Evolutionary conservation across 805 yeast genomes (phyloP), one percentile per base, ranked within the genome.

Genomic region (Debaryomyces prosopidis): DNA sequence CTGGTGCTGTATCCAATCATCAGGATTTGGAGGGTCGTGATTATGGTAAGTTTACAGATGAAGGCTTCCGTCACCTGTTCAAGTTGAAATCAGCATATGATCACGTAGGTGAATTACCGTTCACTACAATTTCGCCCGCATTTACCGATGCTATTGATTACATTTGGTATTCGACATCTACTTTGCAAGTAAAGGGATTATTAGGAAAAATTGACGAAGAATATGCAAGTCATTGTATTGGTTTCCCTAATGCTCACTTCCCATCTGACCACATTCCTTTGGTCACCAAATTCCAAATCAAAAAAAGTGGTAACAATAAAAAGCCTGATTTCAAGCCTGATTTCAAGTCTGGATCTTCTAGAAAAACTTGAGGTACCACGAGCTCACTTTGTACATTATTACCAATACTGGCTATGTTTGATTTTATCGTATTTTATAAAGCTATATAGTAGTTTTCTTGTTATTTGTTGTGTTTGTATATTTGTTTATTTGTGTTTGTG

Each of bases 221-320:
- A 3, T 94, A 94, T 63, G 76, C 85, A 39, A 71, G 79, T 45
- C 84, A 84, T 53, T 82, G 82, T 49, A 85, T 94, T 62, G 99
- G 98, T 6, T 83, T 94, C 66, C 99, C 99, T 16, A 89, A 89
- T 60, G 89, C 90, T 17, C 88, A 90, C 63, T 87, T 85, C 71
- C 97, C 98, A 18, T 88, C 96, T 40, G 98, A 92, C 66, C 98
- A 92, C 68, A 80, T 92, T 57, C 91, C 97, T n/a, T 71, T 92
- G 50, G 79, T 89, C 45, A 76, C 91, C 15, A 82, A 84, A 62
- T 85, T 92, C 58, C 88, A 83, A 57, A 80, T 90, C 59, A 81
- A 79, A 58, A 82, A 80, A 55, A 56, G 63, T 39, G 61, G 60
- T 15, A 55, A 58, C 12, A 54, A 52, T 4, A 50, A 49, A 37